Evolutionary conservation across 441 rosid genomes (phyloP).

Genomic region (Eutrema salsugineum): DNA sequence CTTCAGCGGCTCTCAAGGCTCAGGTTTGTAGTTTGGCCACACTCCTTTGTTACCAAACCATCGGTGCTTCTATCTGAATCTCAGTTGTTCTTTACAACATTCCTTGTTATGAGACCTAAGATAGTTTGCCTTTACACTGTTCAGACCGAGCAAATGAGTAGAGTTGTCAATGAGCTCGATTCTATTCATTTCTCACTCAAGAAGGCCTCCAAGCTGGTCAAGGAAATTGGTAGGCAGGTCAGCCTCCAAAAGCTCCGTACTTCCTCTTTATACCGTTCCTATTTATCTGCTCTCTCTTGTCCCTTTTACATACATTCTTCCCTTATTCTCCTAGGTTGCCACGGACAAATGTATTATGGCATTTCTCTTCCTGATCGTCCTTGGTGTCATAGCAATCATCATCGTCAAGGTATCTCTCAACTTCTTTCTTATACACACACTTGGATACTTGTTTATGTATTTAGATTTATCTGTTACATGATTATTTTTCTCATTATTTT

Average conservation of each 20-base stretch:
- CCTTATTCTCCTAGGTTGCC: conserved; percentile 64
- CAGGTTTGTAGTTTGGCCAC: conserved; percentile 55
- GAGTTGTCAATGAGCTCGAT: conserved; percentile 93
- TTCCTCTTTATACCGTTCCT: conserved; percentile 14
- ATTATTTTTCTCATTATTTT: not conserved
- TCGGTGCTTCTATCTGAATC: conserved; percentile 1
- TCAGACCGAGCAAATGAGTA: conserved; percentile 98
- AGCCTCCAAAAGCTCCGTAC: conserved; percentile 35
- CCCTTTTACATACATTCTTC: conserved; percentile 17
- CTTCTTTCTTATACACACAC: not conserved
- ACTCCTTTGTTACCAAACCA: not conserved
- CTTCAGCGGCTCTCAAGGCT: conserved; percentile 90
- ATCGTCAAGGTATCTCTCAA: conserved; percentile 67
- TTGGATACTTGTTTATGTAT: not conserved
- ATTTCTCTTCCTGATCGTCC: conserved; percentile 72
- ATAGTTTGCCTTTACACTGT: conserved; percentile 21
- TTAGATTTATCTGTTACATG: not conserved
- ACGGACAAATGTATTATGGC: conserved; percentile 95
- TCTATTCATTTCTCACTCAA: conserved; percentile 94
- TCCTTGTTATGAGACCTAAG: conserved; percentile 12
- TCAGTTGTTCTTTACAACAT: not conserved
- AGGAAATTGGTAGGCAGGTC: conserved; percentile 99
- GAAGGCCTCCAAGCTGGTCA: conserved; percentile 89
- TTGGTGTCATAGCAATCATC: conserved; percentile 81
- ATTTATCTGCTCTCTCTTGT: not conserved